These are phyloP conservation scores for Pharnaceum exiguum DNA, from an alignment of 148 eudicot species.

Conservation along the genomic window DNA sequence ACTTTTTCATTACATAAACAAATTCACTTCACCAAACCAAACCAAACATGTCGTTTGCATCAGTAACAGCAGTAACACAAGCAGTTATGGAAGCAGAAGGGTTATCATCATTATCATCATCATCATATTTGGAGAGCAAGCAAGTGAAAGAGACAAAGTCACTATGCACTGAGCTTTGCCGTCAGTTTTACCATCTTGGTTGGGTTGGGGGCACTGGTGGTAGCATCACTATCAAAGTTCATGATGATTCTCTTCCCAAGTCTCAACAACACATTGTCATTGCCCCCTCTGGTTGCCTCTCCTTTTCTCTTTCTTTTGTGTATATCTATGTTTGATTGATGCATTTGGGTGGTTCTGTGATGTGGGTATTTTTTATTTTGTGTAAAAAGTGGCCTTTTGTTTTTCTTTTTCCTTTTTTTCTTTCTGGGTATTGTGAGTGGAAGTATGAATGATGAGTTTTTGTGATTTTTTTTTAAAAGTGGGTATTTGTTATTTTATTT, in stretches of 20 bases:
- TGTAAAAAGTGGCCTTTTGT: no score
- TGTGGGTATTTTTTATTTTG: not conserved
- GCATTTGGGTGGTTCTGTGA: slow-evolving; percentile 3
- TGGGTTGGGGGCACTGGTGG: slow-evolving; percentile 99
- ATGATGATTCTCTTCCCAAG: slow-evolving; percentile 73
- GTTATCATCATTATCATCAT: slow-evolving; percentile 29
- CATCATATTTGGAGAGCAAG: slow-evolving; percentile 62
- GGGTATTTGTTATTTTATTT: no score
- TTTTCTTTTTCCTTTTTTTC: no score
- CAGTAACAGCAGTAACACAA: slow-evolving; percentile 32
- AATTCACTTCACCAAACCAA: no score
- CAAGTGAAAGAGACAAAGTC: slow-evolving; percentile 61
- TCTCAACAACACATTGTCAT: slow-evolving; percentile 80
- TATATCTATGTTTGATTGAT: slow-evolving; percentile 11
- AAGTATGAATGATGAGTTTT: not conserved
- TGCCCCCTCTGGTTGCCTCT: slow-evolving; percentile 84
- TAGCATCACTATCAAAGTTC: slow-evolving; percentile 89
- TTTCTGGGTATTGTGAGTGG: not conserved
- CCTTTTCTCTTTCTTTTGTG: not conserved
- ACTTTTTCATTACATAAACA: no score
- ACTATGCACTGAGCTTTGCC: slow-evolving; percentile 78
- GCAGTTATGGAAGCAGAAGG: slow-evolving; percentile 32
- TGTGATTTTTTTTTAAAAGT: not conserved
- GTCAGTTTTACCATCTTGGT: slow-evolving; percentile 81
- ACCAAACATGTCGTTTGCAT: slow-evolving; percentile 20